A percentile compares a stretch with the other conserved stretches of the same genome.
Conservation (phyloP, 192 early-diverging fungal genomes). For the Coemansia sp. region DNA sequence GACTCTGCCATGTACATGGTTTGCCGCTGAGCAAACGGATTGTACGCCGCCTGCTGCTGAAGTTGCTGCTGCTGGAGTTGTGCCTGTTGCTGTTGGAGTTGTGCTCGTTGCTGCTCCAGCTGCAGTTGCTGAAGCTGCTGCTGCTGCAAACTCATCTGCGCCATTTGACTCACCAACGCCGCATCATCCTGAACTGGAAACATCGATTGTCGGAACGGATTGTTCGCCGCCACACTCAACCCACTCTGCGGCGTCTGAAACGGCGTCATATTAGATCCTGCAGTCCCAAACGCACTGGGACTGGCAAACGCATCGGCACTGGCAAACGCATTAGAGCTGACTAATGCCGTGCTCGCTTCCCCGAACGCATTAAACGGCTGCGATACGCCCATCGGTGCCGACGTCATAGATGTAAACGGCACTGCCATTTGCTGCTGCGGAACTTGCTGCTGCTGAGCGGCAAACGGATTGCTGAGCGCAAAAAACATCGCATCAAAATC, state of each 20-base stretch:
- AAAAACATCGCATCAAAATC: constrained; percentile 47
- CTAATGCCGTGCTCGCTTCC: background rate
- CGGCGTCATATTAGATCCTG: background rate
- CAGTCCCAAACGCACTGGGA: constrained; percentile 1
- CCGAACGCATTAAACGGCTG: constrained; percentile 33
- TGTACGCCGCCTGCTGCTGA: constrained; percentile 25
- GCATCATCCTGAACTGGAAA: constrained; percentile 25
- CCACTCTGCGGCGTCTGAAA: constrained; percentile 10
- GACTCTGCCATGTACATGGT: constrained; percentile 42
- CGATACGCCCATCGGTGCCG: background rate
- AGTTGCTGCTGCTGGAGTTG: constrained; percentile 15
- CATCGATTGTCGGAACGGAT: constrained; percentile 55
- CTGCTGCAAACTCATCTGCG: constrained; percentile 36
- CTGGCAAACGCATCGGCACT: background rate
- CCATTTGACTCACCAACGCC: constrained; percentile 28
- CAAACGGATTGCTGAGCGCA: constrained; percentile 49
- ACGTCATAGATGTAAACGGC: background rate
- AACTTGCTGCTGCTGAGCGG: constrained; percentile 18
- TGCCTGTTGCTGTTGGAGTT: constrained; percentile 11
- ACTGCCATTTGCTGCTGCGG: constrained; percentile 7
- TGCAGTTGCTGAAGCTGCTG: constrained; percentile 18
- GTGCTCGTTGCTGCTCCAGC: constrained; percentile 28
- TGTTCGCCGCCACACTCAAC: constrained; percentile 38
- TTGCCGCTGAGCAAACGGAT: constrained; percentile 54
- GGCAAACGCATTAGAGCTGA: constrained; percentile 3